Base-by-base conservation (phyloP, 2,329 filamentous ascomycete species). In the Fusarium sp. region DNA sequence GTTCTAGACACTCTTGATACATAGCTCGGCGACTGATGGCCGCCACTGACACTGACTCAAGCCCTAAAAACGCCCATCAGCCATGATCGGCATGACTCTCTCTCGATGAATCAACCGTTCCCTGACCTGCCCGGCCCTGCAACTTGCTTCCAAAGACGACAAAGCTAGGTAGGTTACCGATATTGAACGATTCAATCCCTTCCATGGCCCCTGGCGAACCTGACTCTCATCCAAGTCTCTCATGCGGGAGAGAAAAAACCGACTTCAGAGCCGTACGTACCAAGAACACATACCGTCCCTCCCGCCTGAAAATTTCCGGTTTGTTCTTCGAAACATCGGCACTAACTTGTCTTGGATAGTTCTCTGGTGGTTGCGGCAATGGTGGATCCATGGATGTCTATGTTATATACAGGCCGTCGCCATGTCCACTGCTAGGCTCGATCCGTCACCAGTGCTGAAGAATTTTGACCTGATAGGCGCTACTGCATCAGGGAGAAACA, bases 371-470 rank as follows among this genome's bases (percentile, higher is more conserved):
- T 63, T 66, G 66, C 57, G 56, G 69, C 62, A 63, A 57, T 55
- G 68, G 63, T 74, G 72, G 72, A 39, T 56, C 48, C 41, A n/a
- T 38, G 45, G 24, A 28, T 28, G 60, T 36, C 47, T 57, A 20
- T 26, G 26, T 26, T 26, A 26, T 26, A 26, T 15, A 22, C 52
- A 66, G 52, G 47, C 54, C 26, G 18, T 28, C 51, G 59, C 33
- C 57, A 66, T 67, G 52, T 41, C 52, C 26, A 59, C 66, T 17
- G 24, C 75, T 77, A 75, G 56, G 24, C 76, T 62, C 36, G 55
- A 78, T 78, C 70, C 73, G 73, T 78, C 69, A 48, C 31, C 51
- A 36, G 45, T 58, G 38, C 31, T 63, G 47, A 61, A 58, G 41
- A 68, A 62, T 26, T 60, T 51, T 47, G 60, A 63, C 45, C 60